A percentile compares a stretch with the other conserved stretches of the same genome.
These are phyloP conservation scores for Thelephora terrestris DNA, from an alignment of 1,284 basidiomycete genomes.

Conservation along the genomic window DNA sequence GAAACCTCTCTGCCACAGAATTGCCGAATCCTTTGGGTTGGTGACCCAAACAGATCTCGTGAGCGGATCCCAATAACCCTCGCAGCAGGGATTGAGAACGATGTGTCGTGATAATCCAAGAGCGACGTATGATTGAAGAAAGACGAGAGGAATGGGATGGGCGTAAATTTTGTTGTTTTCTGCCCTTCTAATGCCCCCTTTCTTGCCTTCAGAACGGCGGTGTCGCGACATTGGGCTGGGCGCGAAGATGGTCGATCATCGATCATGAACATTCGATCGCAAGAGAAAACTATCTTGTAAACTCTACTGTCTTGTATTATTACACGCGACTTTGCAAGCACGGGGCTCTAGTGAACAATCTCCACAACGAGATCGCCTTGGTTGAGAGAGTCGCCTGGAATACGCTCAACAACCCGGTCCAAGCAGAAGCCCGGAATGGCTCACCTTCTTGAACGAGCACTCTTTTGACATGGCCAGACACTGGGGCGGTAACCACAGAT, in stretches of 20 bases:
- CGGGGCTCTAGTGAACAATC: conserved; percentile 51
- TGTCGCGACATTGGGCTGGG: not conserved
- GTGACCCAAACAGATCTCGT: conserved; percentile 79
- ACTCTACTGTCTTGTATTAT: too few relatives aligned
- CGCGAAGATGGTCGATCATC: not conserved
- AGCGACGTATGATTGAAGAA: conserved; percentile 30
- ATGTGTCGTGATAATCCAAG: conserved; percentile 24
- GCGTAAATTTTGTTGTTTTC: conserved; percentile 62
- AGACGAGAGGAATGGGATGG: conserved; percentile 51
- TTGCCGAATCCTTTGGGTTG: conserved; percentile 45
- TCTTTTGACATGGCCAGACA: conserved; percentile 90
- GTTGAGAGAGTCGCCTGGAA: conserved; percentile 74
- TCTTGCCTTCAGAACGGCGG: conserved; percentile 18
- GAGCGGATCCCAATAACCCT: conserved; percentile 60
- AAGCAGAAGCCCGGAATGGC: conserved; percentile 13
- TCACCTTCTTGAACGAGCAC: conserved; percentile 80
- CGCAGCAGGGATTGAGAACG: conserved; percentile 51
- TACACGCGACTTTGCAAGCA: too few relatives aligned
- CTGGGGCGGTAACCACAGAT: conserved; percentile 89
- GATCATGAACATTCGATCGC: not conserved
- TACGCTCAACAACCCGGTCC: conserved; percentile 7
- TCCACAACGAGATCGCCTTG: conserved; percentile 83
- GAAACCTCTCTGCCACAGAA: conserved; percentile 88
- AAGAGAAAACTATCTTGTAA: not conserved
- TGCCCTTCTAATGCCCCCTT: conserved; percentile 41